Evolutionary conservation across 2,329 filamentous ascomycete species (phyloP), one percentile per base, ranked within the genome.

Genomic region (Aspergillus eucalypticola): DNA sequence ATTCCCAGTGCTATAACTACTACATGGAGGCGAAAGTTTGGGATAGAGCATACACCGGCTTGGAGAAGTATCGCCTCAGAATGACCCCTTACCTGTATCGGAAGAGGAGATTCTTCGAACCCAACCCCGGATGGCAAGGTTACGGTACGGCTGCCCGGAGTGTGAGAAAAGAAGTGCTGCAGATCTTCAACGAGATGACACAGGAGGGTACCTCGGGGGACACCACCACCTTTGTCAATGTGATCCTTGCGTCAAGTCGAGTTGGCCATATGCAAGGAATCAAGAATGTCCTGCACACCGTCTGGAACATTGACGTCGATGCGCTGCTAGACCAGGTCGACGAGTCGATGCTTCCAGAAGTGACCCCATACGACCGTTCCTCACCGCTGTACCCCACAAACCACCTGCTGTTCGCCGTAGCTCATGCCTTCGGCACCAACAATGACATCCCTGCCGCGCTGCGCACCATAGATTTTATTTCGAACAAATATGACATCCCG

Each of bases 371-470:
- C 46, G 70, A 78, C 1, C 67, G 66, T 0, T 78, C 80, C 27
- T 88, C 84, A 1, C 82, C 84, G 7, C 73, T 89, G 32, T 77
- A 80, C 54, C 90, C 91, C 2, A 86, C 84, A 0, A 63, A 72
- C 7, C 77, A 79, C 2, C 79, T 93, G 0, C 79, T 94, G 21
- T 79, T 84, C 57, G 83, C 88, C 8, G 76, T 93, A n/a, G 88
- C 88, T 5, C 87, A 91, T 69, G 79, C 82, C 1, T 90, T 88
- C 63, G 84, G 88, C n/a, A 82, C 81, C 62, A 90, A 88, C 73
- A 87, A 84, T 51, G 81, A 88, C 57, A 79, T 92, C 3, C 71
- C 80, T 0, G 78, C 81, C 1, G 89, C 86, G 11, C 69, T 88
- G 25, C 80, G 83, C 42, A 68, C 89, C 0, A 75, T 92, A 11